Evolutionary conservation across 2,329 filamentous ascomycete genomes (phyloP), one percentile per base, ranked within the genome.

Genomic region (Cladophialophora carrionii): DNA sequence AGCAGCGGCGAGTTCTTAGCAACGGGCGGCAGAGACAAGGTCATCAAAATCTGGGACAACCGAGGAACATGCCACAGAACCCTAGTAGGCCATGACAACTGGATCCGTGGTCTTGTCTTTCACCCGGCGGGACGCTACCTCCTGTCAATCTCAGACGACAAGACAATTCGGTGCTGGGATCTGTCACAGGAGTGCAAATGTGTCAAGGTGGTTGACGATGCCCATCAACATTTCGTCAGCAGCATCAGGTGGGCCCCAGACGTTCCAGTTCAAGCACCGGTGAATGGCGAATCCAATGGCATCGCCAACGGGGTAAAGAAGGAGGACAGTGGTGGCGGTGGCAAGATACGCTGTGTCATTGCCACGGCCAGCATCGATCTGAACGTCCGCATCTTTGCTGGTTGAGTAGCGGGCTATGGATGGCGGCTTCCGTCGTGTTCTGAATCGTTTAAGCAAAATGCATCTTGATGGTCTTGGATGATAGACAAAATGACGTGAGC

Each of bases 121-220:
- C 94, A 97, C 73, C 94, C 94, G 0, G 90, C 91, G 8, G 94
- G 94, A 51, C 96, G 94, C 77, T 97, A 95, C 73, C 83, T 98
- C 1, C 79, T 98, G 5, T 93, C 89, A 6, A 91, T 90, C 22
- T 86, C 89, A 17, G 94, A 98, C 75, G 94, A 98, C 79, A 96
- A 95, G 80, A 93, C 91, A 4, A 83, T 98, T 65, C 85, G 93
- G 62, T 97, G 93, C 80, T 98, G 94, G 94, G 94, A 98, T 79
- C 81, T 98, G 29, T 85, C 85, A 29, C 94, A 98, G 75, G 92
- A 96, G 76, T 91, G 91, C 49, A 93, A 92, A 73, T 94, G 92
- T 72, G 92, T 96, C 71, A 94, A 94, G 77, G 88, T 87, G 0
- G 80, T 98, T 17, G 83, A 84, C 43, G 90, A 92, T 68, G 88